Evolutionary conservation across 768 basidiomycete genomes (phyloP), one percentile per base, ranked within the genome.

Genomic region (Tephrocybe sp.): DNA sequence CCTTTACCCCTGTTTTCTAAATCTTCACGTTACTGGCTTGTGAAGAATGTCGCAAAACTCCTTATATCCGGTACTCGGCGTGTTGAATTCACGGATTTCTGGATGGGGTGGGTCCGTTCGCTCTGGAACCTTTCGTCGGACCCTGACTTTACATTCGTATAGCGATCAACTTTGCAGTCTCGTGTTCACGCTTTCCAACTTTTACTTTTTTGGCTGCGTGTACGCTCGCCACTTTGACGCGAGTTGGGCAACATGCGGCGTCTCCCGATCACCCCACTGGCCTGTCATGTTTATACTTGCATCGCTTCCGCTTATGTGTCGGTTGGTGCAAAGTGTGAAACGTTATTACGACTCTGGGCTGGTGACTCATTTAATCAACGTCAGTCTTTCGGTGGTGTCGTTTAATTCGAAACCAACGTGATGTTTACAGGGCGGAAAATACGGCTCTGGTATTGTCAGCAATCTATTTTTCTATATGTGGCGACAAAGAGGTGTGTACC

Each of bases 41-140:
- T 94, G 22, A 79, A 73, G 58, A 82, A 76, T 31, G 50, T 86
- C 15, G 77, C 74, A 13, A 78, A 81, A 45, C 76, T 93, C 18
- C 69, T 89, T 19, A 64, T 79, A 8, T 83, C 90, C 16, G 94
- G 94, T 2, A 73, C 72, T 25, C 78, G 77, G 42, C 74, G 71
- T 11, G 92, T 94, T 50, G 91, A 93, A 84, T 93, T 93, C 63
- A 68, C 84, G 13, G 91, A 91, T 72, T 90, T 92, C 80, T 93
- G 91, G 91, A 74, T 92, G 63, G 91, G 88, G 88, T 88, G 64
- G 47, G 78, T 61, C 6, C 11, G 5, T 29, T 5, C 27, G 11
- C 11, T 5, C 5, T 5, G 11, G 27, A 29, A 29, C 6, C 5
- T 29, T 11, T 29, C 11, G 5, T 29, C 27, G 5, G 27, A 23